Evolutionary conservation across 495 filamentous ascomycete species (phyloP).

Genomic region (Tuber aestivum): DNA sequence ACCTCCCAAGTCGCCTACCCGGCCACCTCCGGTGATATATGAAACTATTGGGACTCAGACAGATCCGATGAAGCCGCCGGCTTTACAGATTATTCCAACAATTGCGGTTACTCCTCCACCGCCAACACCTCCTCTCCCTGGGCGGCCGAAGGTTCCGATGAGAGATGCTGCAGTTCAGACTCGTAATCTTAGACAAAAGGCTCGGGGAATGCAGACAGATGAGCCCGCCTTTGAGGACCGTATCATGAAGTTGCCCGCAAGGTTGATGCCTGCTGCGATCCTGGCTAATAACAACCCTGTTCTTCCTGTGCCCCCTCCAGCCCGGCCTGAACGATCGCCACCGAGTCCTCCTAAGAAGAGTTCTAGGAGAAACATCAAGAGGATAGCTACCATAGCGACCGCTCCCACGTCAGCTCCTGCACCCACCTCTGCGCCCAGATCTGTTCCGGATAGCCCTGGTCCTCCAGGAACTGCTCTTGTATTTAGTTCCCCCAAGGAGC

Average conservation of each 20-base stretch:
- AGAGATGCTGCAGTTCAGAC: conserved; percentile 48
- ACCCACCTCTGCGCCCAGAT: conserved; percentile 26
- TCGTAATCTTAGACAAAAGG: conserved; percentile 50
- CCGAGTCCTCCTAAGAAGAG: conserved; percentile 38
- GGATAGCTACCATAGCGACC: conserved; percentile 31
- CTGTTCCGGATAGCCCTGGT: conserved; percentile 40
- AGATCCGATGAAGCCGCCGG: conserved; percentile 46
- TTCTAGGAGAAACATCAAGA: conserved; percentile 35
- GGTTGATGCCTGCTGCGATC: conserved; percentile 69
- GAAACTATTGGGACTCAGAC: conserved; percentile 69
- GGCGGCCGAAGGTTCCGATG: conserved; percentile 50
- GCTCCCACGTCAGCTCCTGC: conserved; percentile 28
- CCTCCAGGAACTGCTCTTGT: conserved; percentile 55
- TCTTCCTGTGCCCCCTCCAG: conserved; percentile 23
- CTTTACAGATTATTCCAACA: conserved; percentile 51
- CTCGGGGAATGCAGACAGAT: conserved; percentile 79
- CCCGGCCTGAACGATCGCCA: conserved; percentile 41
- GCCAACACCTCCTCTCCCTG: conserved; percentile 51
- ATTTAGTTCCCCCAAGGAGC: conserved; percentile 28
- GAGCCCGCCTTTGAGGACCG: conserved; percentile 73
- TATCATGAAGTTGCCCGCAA: conserved; percentile 64
- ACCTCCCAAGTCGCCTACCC: conserved; percentile 52
- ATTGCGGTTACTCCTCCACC: conserved; percentile 60
- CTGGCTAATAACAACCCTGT: conserved; percentile 33
- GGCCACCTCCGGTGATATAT: conserved; percentile 29